Percentiles rank a stretch among this genome's conserved stretches.
Evolutionary conservation across 129 eudicot species (phyloP).

Genomic region (Arctium lappa): DNA sequence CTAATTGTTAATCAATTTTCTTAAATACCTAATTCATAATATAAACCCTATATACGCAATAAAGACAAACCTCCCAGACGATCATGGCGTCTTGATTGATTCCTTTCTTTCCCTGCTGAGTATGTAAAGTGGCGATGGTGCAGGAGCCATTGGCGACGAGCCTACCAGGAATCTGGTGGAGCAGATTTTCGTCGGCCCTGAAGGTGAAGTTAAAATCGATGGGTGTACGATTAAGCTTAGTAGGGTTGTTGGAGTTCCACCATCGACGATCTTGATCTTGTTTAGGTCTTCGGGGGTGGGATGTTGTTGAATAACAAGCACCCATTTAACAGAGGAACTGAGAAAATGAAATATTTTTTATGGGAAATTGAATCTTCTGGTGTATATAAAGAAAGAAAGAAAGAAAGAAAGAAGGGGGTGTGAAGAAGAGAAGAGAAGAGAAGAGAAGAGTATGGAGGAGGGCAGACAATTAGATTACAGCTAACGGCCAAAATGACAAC

Average conservation of each 20-base stretch:
- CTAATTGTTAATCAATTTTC: not conserved
- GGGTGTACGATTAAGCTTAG: not conserved
- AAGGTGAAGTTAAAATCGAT: not conserved
- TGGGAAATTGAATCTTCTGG: not conserved
- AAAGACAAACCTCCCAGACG: conserved; percentile 66
- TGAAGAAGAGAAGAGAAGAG: not conserved
- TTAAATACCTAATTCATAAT: conserved; percentile 3
- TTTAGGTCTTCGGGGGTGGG: not conserved
- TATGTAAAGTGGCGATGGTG: conserved; percentile 1
- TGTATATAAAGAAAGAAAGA: not conserved
- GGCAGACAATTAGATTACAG: conserved; percentile 9
- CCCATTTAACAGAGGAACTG: conserved; percentile 9
- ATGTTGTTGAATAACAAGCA: conserved; percentile 25
- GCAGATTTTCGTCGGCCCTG: not conserved
- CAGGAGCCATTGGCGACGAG: conserved; percentile 8
- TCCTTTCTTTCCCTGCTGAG: conserved; percentile 31
- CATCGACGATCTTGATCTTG: not conserved
- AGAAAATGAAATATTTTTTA: not conserved
- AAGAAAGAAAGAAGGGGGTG: too few relatives aligned
- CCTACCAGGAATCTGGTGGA: conserved; percentile 9
- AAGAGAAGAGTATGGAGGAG: not conserved
- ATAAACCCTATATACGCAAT: not conserved
- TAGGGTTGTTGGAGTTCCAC: not conserved
- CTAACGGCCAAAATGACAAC: conserved; percentile 20
- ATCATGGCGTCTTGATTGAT: conserved; percentile 87